Percentiles rank a stretch among this genome's conserved stretches.
phyloP scores from a whole-genome alignment of 1,284 basidiomycete species.

The Cutaneotrichosporon mucoides region DNA sequence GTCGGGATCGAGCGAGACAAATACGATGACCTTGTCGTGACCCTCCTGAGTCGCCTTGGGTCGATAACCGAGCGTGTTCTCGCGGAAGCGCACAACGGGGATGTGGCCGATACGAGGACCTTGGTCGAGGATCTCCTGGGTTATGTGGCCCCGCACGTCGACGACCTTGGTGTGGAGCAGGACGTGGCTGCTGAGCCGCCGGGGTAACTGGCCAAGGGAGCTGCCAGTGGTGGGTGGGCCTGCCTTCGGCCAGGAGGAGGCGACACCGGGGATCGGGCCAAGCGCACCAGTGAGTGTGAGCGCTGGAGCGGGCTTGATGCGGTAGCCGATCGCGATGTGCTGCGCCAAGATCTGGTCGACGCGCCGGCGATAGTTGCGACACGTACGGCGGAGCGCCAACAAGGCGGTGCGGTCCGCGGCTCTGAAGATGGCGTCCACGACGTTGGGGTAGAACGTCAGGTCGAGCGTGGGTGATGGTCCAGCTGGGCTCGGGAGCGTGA shows the following conservation, averaged over 20 bases:
- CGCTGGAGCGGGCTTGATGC: background rate
- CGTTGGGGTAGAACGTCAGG: background rate
- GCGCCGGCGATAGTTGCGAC: background rate
- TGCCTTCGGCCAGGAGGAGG: background rate
- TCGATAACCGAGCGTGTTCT: background rate
- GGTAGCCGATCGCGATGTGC: conserved; percentile 3
- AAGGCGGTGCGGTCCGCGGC: background rate
- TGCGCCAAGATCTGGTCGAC: conserved; percentile 3
- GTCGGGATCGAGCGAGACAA: conserved; percentile 1
- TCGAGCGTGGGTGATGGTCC: background rate
- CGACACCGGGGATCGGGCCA: background rate
- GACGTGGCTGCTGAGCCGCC: background rate
- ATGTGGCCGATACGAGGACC: background rate
- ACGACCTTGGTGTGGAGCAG: background rate
- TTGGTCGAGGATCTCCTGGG: background rate
- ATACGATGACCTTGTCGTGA: background rate
- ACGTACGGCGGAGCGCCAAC: conserved; percentile 1
- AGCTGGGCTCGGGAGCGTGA: background rate
- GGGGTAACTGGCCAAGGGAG: background rate
- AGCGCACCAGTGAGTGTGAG: background rate
- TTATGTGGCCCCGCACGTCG: conserved; percentile 1
- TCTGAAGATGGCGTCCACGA: conserved; percentile 1
- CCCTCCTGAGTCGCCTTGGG: background rate
- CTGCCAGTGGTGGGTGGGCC: too few relatives aligned
- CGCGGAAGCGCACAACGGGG: background rate